Base-by-base conservation (phyloP, 2,329 filamentous ascomycete species). In the Colletotrichum lentis region DNA sequence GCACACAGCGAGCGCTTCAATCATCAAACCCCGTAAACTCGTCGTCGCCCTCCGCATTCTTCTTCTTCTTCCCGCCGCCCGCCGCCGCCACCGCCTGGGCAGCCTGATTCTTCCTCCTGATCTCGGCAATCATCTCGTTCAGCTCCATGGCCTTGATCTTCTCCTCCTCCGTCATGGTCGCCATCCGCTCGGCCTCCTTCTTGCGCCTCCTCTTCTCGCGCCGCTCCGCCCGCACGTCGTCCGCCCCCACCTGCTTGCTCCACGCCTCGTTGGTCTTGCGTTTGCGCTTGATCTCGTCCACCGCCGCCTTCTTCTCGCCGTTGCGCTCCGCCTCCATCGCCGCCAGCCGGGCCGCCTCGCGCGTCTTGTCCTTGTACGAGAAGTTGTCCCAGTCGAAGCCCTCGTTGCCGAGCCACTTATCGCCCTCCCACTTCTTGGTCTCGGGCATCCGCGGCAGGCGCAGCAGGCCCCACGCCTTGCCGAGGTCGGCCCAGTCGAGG, bases 361-460 rank as follows among this genome's bases (percentile, higher is more conserved):
- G 85, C 22, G 83, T 80, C 75, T 90, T 91, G 73, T 95, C 91
- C 74, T 88, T 89, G 79, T 93, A 95, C 0, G 86, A 81, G 73
- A 88, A 93, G 2, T 78, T 82, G 50, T 90, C 84, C 85, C 91
- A 90, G 76, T 93, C 87, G 12, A 93, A 80, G 1, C 85, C 84
- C 60, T 64, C 65, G 2, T 90, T 78, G 2, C 88, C 88, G 0
- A 91, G 80, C 24, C 81, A 85, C 70, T 85, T 85, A 76, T 93
- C 90, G 5, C 90, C 90, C 14, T 88, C 85, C 83, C 91, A 95
- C 0, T 83, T 86, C 73, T 90, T 91, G 61, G 93, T 81, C 78
- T 99, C 96, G 0, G 96, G 95, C 96, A 99, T 99, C 76, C 91
- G 93, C 4, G 96, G 96, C 71, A 98, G 84, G 58, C 90, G 90